Conservation (phyloP, 805 yeast species). For the Candida ovalis region DNA sequence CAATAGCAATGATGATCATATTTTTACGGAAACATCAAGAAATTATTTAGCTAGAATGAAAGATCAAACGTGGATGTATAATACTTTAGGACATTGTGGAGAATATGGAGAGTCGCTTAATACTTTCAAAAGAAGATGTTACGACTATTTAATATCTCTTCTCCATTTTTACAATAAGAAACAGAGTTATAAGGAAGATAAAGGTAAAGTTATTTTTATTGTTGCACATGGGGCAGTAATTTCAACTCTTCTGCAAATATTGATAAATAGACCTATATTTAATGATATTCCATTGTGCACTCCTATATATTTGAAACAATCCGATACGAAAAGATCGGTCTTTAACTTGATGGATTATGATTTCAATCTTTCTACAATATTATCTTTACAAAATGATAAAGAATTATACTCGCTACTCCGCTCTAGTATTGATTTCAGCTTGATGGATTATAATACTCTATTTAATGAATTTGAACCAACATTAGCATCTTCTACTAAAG, state of each 20-base stretch:
- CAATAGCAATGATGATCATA: slow-evolving; percentile 11
- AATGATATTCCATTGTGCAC: slow-evolving; percentile 38
- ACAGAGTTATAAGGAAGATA: slow-evolving; percentile 26
- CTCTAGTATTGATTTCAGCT: slow-evolving; percentile 24
- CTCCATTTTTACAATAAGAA: slow-evolving; percentile 28
- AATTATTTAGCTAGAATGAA: slow-evolving; percentile 17
- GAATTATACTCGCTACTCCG: slow-evolving; percentile 24
- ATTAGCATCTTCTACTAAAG: background rate
- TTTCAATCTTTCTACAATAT: slow-evolving; percentile 27
- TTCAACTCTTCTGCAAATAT: slow-evolving; percentile 35
- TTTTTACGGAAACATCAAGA: slow-evolving; percentile 19
- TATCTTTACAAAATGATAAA: slow-evolving; percentile 23
- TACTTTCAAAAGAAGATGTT: slow-evolving; percentile 35
- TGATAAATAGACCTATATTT: slow-evolving; percentile 35
- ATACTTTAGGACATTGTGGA: slow-evolving; percentile 39
- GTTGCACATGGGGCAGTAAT: slow-evolving; percentile 44
- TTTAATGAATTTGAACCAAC: slow-evolving; percentile 19
- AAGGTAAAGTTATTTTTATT: slow-evolving; percentile 30
- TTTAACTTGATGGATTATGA: slow-evolving; percentile 33
- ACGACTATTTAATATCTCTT: slow-evolving; percentile 31
- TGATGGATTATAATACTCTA: slow-evolving; percentile 24
- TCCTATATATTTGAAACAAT: slow-evolving; percentile 32
- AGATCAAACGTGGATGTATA: slow-evolving; percentile 32
- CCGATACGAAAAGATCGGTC: slow-evolving; percentile 18
- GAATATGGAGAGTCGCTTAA: slow-evolving; percentile 38